These are phyloP conservation scores for Ganoderma resinaceum DNA, from an alignment of 1,284 basidiomycete genomes.

Conservation along the genomic window DNA sequence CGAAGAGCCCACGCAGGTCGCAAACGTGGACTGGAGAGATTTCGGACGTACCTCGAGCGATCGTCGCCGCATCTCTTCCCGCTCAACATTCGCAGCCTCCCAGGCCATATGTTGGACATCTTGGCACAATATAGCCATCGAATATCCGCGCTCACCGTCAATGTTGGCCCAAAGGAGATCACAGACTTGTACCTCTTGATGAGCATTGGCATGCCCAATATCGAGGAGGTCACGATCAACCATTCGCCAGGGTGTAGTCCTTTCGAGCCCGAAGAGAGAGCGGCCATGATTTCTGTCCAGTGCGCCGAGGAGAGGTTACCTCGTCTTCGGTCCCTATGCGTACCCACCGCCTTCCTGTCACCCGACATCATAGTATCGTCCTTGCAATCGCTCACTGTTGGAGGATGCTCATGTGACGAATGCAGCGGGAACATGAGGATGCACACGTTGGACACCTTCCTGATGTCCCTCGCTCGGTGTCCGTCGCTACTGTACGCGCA, in stretches of 20 bases:
- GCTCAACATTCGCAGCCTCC: conserved; percentile 4
- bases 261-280: not conserved
- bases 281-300: not conserved
- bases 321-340: conserved; percentile 1
- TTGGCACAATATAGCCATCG: conserved; percentile 9
- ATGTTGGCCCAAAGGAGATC: not conserved
- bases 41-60: conserved; percentile 4
- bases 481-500: not conserved
- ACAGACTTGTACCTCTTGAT: conserved; percentile 12
- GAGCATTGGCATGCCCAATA: conserved; percentile 7
- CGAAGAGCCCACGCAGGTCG: not conserved
- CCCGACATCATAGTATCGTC: not conserved
- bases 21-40: not conserved
- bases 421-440: not conserved
- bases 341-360: conserved; percentile 9
- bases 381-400: conserved; percentile 6
- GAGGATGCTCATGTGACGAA: not conserved
- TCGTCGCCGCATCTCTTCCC: conserved; percentile 10
- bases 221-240: conserved; percentile 2
- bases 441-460: conserved; percentile 7
- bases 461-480: conserved; percentile 8
- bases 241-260: not conserved
- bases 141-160: conserved; percentile 9
- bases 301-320: not conserved
- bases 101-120: not conserved